Evolutionary conservation across 441 rosid genomes (phyloP), one percentile per base, ranked within the genome.

Genomic region (Erodium chrysanthum): DNA sequence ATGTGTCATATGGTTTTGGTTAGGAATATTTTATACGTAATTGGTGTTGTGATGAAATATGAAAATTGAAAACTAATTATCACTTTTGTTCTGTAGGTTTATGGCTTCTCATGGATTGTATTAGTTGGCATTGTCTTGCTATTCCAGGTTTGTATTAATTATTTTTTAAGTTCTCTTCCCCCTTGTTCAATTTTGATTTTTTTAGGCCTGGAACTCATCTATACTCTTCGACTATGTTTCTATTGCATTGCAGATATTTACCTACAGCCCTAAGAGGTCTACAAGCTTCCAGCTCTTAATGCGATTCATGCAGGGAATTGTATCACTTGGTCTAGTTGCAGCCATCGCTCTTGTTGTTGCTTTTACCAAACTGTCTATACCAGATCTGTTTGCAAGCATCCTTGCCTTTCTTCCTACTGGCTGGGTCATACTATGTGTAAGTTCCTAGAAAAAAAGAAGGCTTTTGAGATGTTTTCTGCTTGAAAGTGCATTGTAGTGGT

Each of bases 211-310:
- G 63, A 58, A 22, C 63, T 58, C 31, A 58, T 22, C 59, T 52
- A 4, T 31, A 11, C 23, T 52, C 20, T 52, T 52, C 31, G 31
- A 58, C 63, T 22, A 56, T 54, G 1, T 66, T n/a, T 25, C 63
- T 71, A 66, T 48, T 48, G 65, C 75, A 75, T 69, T 31, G 62
- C 83, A 94, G 99, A 94, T 95, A 14, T 95, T 95, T 83, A 88
- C 98, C 66, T 92, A 90, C 85, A 95, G 99, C 75, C 98, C 92
- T 84, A 95, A 95, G 85, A 85, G 86, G 5, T 95, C 98, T 29
- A 97, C 90, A 71, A 95, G 90, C 67, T 95, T 95, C 79, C 99
- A 92, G 89, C 95, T 95, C 59, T 27, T 95, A 52, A 75, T 92
- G 79, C 85, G 97, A 68, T 91, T 95, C 75, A 77, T 91, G 77